phyloP scores from a whole-genome alignment of 805 yeast species.

The Metahyphopichia silvanorum region DNA sequence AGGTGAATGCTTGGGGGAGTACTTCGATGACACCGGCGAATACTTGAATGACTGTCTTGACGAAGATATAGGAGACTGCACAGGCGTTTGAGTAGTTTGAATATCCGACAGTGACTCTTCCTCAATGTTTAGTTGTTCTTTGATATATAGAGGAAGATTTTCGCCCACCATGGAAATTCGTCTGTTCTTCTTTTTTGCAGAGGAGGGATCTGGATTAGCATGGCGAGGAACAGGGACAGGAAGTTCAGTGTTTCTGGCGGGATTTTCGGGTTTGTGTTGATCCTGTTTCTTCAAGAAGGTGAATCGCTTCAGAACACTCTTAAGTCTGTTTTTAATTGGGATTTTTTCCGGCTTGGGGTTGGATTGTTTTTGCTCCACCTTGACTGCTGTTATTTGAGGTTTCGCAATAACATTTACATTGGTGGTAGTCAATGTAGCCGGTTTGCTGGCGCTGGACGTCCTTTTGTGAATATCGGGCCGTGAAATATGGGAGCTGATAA shows the following conservation, averaged over 20 bases:
- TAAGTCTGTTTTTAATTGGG: conserved; percentile 7
- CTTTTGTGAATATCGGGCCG: conserved; percentile 4
- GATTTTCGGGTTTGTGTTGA: conserved; percentile 1
- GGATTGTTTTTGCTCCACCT: background rate
- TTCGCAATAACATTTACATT: conserved; percentile 32
- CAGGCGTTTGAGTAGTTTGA: background rate
- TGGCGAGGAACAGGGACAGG: background rate
- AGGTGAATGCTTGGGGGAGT: conserved; percentile 1
- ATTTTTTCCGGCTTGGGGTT: conserved; percentile 1
- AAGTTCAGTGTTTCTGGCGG: conserved; percentile 1
- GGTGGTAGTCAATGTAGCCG: conserved; percentile 29
- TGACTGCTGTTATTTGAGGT: conserved; percentile 13
- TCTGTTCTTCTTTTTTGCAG: conserved; percentile 11
- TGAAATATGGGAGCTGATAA: conserved; percentile 17
- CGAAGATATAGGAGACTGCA: background rate
- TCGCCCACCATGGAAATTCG: conserved; percentile 35
- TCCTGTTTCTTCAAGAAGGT: conserved; percentile 6
- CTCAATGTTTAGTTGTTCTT: conserved; percentile 15
- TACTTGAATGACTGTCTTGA: conserved; percentile 1
- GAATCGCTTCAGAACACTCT: conserved; percentile 11
- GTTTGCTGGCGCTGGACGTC: conserved; percentile 18
- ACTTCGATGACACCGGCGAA: conserved; percentile 1
- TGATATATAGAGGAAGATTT: conserved; percentile 32
- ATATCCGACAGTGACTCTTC: background rate
- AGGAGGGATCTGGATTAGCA: too few species aligned